These are phyloP conservation scores for Apiotrichum montevideense DNA, from an alignment of 1,284 basidiomycete species.

Conservation along the genomic window DNA sequence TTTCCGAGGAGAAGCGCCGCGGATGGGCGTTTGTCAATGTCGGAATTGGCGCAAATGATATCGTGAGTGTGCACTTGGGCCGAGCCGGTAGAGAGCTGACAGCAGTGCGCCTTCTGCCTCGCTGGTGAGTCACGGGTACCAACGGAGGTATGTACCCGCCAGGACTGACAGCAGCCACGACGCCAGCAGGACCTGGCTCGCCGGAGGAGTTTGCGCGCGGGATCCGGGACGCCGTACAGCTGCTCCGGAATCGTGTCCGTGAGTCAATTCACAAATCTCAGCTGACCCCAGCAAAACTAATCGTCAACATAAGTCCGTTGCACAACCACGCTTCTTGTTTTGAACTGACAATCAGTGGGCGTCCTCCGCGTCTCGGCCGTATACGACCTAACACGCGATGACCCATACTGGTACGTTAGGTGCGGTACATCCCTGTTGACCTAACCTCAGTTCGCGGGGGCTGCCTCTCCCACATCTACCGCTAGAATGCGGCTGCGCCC, in stretches of 20 bases:
- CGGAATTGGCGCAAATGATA: slow-evolving; percentile 46
- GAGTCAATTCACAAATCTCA: slow-evolving; percentile 17
- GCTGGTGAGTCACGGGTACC: slow-evolving; percentile 23
- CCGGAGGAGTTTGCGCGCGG: slow-evolving; percentile 38
- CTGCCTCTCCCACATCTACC: slow-evolving; percentile 34
- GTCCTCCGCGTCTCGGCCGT: slow-evolving; percentile 42
- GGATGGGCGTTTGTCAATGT: slow-evolving; percentile 46
- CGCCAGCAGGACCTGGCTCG: slow-evolving; percentile 25
- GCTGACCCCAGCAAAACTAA: slow-evolving; percentile 35
- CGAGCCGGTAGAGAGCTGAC: slow-evolving; percentile 3
- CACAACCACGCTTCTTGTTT: no score
- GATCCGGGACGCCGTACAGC: slow-evolving; percentile 37
- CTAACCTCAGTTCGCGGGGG: slow-evolving; percentile 19
- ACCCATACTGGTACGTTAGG: slow-evolving; percentile 40
- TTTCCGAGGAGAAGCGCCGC: slow-evolving; percentile 13
- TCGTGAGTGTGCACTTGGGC: slow-evolving; percentile 23
- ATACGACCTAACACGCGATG: slow-evolving; percentile 36
- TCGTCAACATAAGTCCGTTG: slow-evolving; percentile 36
- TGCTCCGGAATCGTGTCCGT: slow-evolving; percentile 39
- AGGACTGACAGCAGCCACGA: slow-evolving; percentile 20
- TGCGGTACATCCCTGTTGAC: no score
- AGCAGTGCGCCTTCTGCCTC: slow-evolving; percentile 43
- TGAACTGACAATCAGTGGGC: slow-evolving; percentile 28
- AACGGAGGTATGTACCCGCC: no score
- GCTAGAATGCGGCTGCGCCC: slow-evolving; percentile 41